Conservation (phyloP, 1,284 basidiomycete genomes). For the Puccinia coronata region DNA sequence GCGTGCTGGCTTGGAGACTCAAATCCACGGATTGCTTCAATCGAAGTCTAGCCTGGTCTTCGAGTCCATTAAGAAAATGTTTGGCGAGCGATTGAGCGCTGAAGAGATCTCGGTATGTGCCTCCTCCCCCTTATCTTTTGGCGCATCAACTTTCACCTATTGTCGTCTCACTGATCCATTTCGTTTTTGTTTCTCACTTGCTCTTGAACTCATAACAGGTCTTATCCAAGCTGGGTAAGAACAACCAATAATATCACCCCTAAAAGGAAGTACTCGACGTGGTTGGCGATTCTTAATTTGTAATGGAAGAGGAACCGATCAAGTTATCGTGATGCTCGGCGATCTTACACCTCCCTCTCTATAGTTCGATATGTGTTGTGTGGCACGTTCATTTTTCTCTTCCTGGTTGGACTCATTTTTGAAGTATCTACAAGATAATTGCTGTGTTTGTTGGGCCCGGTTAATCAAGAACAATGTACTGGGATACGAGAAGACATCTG, state of each 20-base stretch:
- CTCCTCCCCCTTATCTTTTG: no score
- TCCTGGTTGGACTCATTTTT: no score
- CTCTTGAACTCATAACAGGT: not conserved
- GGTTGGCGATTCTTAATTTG: not conserved
- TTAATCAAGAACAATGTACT: no score
- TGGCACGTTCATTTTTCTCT: no score
- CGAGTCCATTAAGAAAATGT: slow-evolving; percentile 39
- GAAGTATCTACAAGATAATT: no score
- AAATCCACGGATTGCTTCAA: slow-evolving; percentile 21
- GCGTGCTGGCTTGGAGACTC: not conserved
- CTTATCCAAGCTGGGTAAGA: slow-evolving; percentile 5
- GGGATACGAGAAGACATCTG: no score
- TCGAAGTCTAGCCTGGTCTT: slow-evolving; percentile 15
- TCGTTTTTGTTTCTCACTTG: not conserved
- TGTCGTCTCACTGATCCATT: not conserved
- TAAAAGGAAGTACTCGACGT: not conserved
- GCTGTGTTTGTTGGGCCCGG: no score
- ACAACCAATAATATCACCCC: not conserved
- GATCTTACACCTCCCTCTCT: no score
- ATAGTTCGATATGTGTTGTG: no score
- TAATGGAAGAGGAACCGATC: no score
- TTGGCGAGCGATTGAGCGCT: slow-evolving; percentile 33
- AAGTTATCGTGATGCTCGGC: no score
- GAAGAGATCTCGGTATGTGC: slow-evolving; percentile 42
- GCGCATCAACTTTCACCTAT: not conserved